A percentile compares a stretch with the other conserved stretches of the same genome.
These are phyloP conservation scores for Suhomyces yuchorum DNA, from an alignment of 1,139 yeast genomes.

Conservation along the genomic window DNA sequence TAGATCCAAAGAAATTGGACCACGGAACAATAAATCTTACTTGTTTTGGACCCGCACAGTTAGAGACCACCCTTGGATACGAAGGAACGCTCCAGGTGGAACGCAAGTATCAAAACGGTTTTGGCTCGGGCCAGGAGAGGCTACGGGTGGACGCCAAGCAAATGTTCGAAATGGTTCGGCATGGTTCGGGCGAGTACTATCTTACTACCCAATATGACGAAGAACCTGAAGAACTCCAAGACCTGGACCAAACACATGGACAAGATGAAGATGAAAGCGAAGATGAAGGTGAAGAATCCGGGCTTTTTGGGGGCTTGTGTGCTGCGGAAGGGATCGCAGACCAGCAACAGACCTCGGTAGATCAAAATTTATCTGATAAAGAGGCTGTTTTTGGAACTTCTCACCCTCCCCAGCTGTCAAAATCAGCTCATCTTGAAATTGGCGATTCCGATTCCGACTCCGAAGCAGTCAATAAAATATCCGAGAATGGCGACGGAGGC, in stretches of 20 bases:
- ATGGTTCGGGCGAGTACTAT: constrained; percentile 50
- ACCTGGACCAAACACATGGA: too few species aligned
- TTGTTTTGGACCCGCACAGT: constrained; percentile 35
- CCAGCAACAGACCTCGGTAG: neutral
- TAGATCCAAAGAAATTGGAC: neutral
- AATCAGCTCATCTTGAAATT: neutral
- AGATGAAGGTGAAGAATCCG: constrained; percentile 5
- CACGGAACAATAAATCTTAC: constrained; percentile 22
- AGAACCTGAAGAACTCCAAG: constrained; percentile 12
- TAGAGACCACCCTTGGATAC: constrained; percentile 36
- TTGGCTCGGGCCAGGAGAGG: constrained; percentile 62
- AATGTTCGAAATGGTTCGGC: constrained; percentile 41
- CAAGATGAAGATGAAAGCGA: constrained; percentile 5
- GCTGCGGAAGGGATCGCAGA: neutral
- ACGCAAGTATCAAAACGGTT: constrained; percentile 56
- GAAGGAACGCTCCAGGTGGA: constrained; percentile 54
- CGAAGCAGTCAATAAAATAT: constrained; percentile 3
- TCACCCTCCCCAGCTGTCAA: neutral
- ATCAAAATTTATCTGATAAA: neutral
- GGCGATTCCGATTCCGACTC: constrained; percentile 6
- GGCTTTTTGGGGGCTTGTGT: neutral
- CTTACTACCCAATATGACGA: constrained; percentile 66
- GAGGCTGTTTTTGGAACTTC: neutral
- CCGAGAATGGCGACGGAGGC: neutral
- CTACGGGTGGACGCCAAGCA: constrained; percentile 50